A percentile compares a stretch with the other conserved stretches of the same genome.
phyloP scores from a whole-genome alignment of 169 alveolate species.

The Eimeria maxima region DNA sequence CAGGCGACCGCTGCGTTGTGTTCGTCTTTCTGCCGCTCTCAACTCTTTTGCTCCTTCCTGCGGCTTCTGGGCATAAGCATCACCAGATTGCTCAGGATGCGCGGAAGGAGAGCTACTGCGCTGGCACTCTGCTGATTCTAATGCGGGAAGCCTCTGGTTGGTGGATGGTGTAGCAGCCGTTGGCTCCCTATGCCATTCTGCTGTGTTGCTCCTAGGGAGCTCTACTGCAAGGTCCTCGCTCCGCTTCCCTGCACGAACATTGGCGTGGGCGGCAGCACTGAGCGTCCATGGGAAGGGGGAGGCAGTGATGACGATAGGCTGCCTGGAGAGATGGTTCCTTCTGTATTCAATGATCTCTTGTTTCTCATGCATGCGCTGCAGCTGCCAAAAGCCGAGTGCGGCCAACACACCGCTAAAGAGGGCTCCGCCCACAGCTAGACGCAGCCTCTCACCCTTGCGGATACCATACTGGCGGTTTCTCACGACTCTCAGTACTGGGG shows the following conservation, averaged over 20 bases:
- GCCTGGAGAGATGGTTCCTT: conserved; percentile 84
- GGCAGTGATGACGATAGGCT: conserved; percentile 69
- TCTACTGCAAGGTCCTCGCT: neutral
- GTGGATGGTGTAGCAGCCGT: neutral
- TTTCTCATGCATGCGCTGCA: conserved; percentile 89
- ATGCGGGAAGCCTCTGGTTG: neutral
- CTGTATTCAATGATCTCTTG: conserved; percentile 86
- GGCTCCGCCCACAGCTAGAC: conserved; percentile 85
- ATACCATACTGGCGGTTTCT: conserved; percentile 91
- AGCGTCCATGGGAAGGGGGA: conserved; percentile 82
- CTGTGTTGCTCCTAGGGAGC: neutral
- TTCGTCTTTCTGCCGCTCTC: neutral
- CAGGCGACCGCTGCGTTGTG: conserved; percentile 53
- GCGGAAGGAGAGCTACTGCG: conserved; percentile 74
- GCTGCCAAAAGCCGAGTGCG: conserved; percentile 92
- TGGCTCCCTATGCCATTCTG: neutral
- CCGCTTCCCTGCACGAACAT: neutral
- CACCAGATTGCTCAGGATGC: conserved; percentile 12
- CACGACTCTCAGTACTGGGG: conserved; percentile 89
- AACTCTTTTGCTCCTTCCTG: neutral
- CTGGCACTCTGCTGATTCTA: neutral
- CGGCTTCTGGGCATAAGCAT: conserved; percentile 73
- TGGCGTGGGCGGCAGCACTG: conserved; percentile 42
- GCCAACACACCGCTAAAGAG: conserved; percentile 68
- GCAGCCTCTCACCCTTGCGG: conserved; percentile 90